Evolutionary conservation across 352 stramenopile species (phyloP).

Genomic region (Achlya hypogyna): DNA sequence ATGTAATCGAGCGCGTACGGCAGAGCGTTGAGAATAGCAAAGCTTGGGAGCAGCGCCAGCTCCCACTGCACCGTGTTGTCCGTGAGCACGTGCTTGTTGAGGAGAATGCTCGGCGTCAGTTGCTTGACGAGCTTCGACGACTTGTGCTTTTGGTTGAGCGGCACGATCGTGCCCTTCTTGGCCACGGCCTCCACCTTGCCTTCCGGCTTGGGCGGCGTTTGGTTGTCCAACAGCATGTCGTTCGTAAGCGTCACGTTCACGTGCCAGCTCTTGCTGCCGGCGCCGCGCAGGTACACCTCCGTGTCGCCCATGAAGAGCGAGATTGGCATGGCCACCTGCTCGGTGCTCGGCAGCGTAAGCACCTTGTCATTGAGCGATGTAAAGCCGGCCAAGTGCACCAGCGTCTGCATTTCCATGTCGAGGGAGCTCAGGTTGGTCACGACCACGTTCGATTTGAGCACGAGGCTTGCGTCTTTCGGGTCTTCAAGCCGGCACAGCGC

Average conservation of each 20-base stretch:
- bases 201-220: background rate
- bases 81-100: conserved; percentile 25
- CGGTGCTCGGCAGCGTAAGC: conserved; percentile 46
- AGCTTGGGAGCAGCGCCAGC: conserved; percentile 58
- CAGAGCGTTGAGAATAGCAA: conserved; percentile 79
- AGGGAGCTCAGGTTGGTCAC: conserved; percentile 65
- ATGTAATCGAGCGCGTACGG: conserved; percentile 79
- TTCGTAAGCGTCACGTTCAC: conserved; percentile 68
- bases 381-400: conserved; percentile 20
- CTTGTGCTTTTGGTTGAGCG: conserved; percentile 60
- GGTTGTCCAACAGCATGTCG: conserved; percentile 42
- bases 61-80: conserved; percentile 55
- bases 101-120: conserved; percentile 58
- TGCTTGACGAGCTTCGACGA: conserved; percentile 64
- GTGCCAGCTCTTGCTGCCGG: conserved; percentile 62
- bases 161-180: conserved; percentile 40
- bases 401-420: conserved; percentile 5
- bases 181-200: background rate
- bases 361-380: conserved; percentile 37
- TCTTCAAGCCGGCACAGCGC: conserved; percentile 66
- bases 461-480: conserved; percentile 43
- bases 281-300: conserved; percentile 64
- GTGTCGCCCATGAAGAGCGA: conserved; percentile 73
- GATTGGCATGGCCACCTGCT: conserved; percentile 56
- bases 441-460: conserved; percentile 72